phyloP scores from a whole-genome alignment of 306 rosid genomes.

The Spatholobus suberectus region DNA sequence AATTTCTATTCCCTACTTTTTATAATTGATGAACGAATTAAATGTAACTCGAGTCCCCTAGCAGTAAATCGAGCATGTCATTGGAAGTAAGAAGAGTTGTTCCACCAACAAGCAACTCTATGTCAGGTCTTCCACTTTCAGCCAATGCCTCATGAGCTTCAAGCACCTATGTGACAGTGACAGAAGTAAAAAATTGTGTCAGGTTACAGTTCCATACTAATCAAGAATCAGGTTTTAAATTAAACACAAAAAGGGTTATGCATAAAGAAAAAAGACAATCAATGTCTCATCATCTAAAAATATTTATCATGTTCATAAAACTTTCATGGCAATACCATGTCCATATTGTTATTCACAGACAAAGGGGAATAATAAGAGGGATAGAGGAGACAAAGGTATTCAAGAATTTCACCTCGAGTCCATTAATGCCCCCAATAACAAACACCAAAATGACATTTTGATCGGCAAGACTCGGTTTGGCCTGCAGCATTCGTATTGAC shows the following conservation, averaged over 20 bases:
- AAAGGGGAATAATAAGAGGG: background rate
- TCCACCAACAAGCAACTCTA: slow-evolving; percentile 89
- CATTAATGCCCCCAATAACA: slow-evolving; percentile 89
- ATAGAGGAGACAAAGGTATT: background rate
- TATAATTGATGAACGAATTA: slow-evolving; percentile 38
- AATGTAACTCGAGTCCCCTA: slow-evolving; percentile 68
- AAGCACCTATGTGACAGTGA: slow-evolving; percentile 60
- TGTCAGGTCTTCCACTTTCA: slow-evolving; percentile 87
- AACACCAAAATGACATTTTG: slow-evolving; percentile 86
- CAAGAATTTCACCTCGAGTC: slow-evolving; percentile 73
- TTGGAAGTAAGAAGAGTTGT: slow-evolving; percentile 80
- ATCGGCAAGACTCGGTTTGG: slow-evolving; percentile 93
- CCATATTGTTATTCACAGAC: slow-evolving; percentile 14
- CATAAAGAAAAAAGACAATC: background rate
- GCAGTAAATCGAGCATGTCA: slow-evolving; percentile 74
- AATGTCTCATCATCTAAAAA: slow-evolving; percentile 2
- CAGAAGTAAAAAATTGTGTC: slow-evolving; percentile 9
- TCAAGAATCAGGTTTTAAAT: slow-evolving; percentile 16
- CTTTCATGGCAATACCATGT: background rate
- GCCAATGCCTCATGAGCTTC: slow-evolving; percentile 88
- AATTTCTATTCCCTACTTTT: slow-evolving; percentile 9
- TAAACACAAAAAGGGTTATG: background rate
- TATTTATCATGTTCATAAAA: background rate
- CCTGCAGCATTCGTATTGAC: slow-evolving; percentile 61
- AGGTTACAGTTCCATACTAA: slow-evolving; percentile 30